Base-by-base conservation (phyloP, 345 rosid genomes). In the Gossypium longicalyx region DNA sequence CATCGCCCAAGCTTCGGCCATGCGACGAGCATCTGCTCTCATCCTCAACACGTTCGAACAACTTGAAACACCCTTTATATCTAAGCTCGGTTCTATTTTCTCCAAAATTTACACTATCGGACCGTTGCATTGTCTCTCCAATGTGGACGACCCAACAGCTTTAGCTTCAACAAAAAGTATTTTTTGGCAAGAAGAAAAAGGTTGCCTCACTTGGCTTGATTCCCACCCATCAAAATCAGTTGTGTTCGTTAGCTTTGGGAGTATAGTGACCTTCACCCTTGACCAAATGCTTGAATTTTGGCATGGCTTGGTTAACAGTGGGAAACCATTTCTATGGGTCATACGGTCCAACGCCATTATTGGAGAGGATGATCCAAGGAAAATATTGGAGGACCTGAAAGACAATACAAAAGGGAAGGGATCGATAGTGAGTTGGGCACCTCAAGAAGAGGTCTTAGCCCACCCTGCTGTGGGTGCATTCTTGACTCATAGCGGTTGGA, bases 401-500 rank as follows among this genome's bases (percentile, higher is more conserved):
- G 71, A 63, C 15, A 85, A 65, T 51, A 71, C 79, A 0, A 60
- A 27, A 29, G 75, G 70, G 17, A 71, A 64, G 8, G 80, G 78
- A 6, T 67, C 48, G 54, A 76, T 86, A 48, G 83, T 79, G 41
- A 68, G 61, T 11, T 86, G 87, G 87, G 79, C 75, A 2, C 84
- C 88, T 0, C 88, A 88, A 56, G 86, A 86, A 38, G 82, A 86
- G 75, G 89, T 85, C 7, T 62, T 86, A 47, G 51, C 60, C 11
- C 87, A 88, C 61, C 29, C 12, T 2, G 79, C 92, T 0, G 44
- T 83, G 0, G 86, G 86, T 47, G 88, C 84, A 52, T 85, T 86
- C 54, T 66, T 83, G 48, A 82, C 86, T 0, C 86, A 84, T 23
- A 72, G 80, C 16, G 86, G 90, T 2, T 88, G 92, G 90, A 88